phyloP scores from a whole-genome alignment of 2,329 filamentous ascomycete genomes.

The Aureobasidium musti region DNA sequence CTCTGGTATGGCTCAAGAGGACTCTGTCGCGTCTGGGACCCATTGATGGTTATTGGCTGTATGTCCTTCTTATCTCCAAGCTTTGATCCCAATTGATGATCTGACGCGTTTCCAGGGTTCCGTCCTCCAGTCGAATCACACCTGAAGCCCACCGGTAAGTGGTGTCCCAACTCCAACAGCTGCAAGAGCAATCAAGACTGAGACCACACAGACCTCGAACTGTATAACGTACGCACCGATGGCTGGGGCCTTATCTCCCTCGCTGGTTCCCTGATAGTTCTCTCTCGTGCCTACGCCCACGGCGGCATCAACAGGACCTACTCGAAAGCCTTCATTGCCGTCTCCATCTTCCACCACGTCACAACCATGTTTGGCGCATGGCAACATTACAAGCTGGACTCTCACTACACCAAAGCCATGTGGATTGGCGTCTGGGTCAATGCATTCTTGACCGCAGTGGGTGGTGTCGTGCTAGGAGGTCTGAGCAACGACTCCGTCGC shows the following conservation, averaged over 20 bases:
- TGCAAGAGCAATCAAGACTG: neutral
- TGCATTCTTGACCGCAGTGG: constrained; percentile 16
- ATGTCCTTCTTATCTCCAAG: neutral
- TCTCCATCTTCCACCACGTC: constrained; percentile 43
- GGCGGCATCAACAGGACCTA: constrained; percentile 40
- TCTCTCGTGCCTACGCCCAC: constrained; percentile 40
- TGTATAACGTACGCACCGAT: constrained; percentile 44
- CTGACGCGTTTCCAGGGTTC: constrained; percentile 35
- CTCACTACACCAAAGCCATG: constrained; percentile 38
- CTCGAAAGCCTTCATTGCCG: constrained; percentile 38
- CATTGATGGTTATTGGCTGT: constrained; percentile 40
- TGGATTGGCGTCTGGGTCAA: constrained; percentile 29
- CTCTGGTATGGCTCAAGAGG: constrained; percentile 44
- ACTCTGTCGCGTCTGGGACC: constrained; percentile 40
- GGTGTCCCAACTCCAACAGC: neutral
- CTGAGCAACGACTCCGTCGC: constrained; percentile 3
- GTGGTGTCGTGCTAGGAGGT: constrained; percentile 7
- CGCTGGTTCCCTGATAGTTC: constrained; percentile 38
- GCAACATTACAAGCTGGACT: constrained; percentile 38
- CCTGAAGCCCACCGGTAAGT: constrained; percentile 36
- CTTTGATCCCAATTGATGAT: neutral
- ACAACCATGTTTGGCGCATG: constrained; percentile 41
- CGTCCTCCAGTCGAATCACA: constrained; percentile 37
- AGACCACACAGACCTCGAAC: constrained; percentile 40
- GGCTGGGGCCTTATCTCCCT: constrained; percentile 42